Evolutionary conservation across 768 basidiomycete species (phyloP), one percentile per base, ranked within the genome.

Genomic region (Pilatotrama ljubarskyi): DNA sequence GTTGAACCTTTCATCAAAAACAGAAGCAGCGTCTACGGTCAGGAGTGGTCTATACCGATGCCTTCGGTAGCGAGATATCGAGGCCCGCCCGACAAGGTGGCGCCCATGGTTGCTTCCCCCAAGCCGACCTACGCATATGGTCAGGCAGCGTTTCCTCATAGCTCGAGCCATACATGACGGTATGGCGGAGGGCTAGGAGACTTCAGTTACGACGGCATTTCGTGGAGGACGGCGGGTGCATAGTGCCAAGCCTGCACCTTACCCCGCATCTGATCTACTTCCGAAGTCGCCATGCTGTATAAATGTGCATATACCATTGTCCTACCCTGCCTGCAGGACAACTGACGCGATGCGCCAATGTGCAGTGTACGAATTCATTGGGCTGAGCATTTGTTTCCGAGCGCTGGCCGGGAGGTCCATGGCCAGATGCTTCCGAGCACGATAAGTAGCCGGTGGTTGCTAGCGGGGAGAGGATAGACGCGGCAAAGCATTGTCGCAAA

Each of bases 51-150:
- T 3, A 36, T 49, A 26, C 20, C 59, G 26, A 40, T n/a, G 13
- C 35, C 50, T 14, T 15, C 44, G 5, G 37, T 13, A 15, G 41
- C 5, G 32, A 25, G 25, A 8, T 46, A 42, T n/a, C 18, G 40
- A 14, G 15, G 29, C 14, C 40, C 46, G 29, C 46, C 54, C 8
- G 18, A 35, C 15, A 26, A 42, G 17, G 24, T 14, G 8, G 37
- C 26, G 3, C 29, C 47, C n/a, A 18, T 44, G 22, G 52, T 64
- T 24, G 59, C 50, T 15, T 57, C 61, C 22, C 61, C 61, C 13
- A 44, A 46, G 25, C 56, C 61, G 7, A 63, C 43, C 58, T 65
- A 59, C 40, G 65, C 36, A 41, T 61, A 55, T 46, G 53, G 60
- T 14, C 60, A 51, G 51, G 38, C 49, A 13, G 46, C 36, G 24